phyloP scores from a whole-genome alignment of 2,329 filamentous ascomycete species.

The Ploettnerulaceae sp. region DNA sequence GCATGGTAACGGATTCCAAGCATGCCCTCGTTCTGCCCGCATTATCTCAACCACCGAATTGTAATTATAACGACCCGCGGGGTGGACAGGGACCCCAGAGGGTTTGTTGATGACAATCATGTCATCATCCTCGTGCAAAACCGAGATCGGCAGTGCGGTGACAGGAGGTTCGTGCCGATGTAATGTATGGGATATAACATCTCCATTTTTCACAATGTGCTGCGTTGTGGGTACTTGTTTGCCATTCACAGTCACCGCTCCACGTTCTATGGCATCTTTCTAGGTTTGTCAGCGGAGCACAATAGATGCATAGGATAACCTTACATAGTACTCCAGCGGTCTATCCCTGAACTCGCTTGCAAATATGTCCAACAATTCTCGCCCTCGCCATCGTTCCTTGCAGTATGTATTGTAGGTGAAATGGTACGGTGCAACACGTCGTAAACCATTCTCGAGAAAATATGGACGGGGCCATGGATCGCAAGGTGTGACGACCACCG shows the following conservation, averaged over 20 bases:
- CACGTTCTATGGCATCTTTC: slow-evolving; percentile 72
- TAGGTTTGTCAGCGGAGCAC: slow-evolving; percentile 34
- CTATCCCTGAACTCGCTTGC: slow-evolving; percentile 87
- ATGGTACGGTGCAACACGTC: slow-evolving; percentile 80
- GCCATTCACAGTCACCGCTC: slow-evolving; percentile 76
- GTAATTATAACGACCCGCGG: slow-evolving; percentile 90
- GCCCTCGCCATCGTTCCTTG: slow-evolving; percentile 87
- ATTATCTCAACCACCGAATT: slow-evolving; percentile 95
- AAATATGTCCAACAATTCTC: slow-evolving; percentile 81
- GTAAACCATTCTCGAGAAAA: slow-evolving; percentile 75
- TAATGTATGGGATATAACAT: slow-evolving; percentile 85
- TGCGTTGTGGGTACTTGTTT: slow-evolving; percentile 59
- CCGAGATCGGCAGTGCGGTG: slow-evolving; percentile 68
- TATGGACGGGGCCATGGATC: slow-evolving; percentile 64
- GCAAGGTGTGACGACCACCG: slow-evolving; percentile 47
- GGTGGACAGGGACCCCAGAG: slow-evolving; percentile 89
- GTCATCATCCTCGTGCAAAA: slow-evolving; percentile 87
- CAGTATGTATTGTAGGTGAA: slow-evolving; percentile 93
- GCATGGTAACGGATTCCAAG: slow-evolving; percentile 63
- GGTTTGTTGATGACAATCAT: slow-evolving; percentile 98
- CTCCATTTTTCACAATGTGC: slow-evolving; percentile 78
- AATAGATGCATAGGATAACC: slow-evolving; percentile 28
- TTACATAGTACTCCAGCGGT: slow-evolving; percentile 77
- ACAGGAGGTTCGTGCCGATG: slow-evolving; percentile 96
- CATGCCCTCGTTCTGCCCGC: slow-evolving; percentile 62